Evolutionary conservation across 2,329 filamentous ascomycete genomes (phyloP).

Genomic region (Fusarium continuum): DNA sequence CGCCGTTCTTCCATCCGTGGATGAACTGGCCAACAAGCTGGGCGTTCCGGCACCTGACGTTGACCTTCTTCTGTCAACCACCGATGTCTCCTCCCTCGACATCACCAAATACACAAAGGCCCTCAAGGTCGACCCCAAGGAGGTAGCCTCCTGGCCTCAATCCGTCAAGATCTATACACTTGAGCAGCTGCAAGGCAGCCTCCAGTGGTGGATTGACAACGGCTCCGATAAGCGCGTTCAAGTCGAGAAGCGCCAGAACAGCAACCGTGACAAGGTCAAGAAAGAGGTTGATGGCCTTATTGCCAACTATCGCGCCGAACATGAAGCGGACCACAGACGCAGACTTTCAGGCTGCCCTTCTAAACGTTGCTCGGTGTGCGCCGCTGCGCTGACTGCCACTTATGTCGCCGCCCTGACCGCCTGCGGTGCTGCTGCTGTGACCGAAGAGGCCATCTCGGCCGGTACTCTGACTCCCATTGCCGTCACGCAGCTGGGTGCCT

Average conservation of each 20-base stretch:
- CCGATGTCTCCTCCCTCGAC: background rate
- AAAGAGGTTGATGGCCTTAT: background rate
- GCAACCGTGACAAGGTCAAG: slow-evolving; percentile 1
- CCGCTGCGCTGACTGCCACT: background rate
- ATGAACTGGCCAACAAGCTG: background rate
- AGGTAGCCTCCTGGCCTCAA: background rate
- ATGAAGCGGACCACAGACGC: background rate
- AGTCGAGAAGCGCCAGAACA: no score
- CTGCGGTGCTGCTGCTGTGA: background rate
- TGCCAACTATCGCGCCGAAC: background rate
- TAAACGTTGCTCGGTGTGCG: slow-evolving; percentile 1
- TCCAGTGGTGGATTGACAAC: background rate
- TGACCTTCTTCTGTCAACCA: background rate
- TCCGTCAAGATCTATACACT: background rate
- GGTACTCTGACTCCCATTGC: background rate
- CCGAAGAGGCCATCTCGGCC: background rate
- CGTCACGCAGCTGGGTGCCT: background rate
- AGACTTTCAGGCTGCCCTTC: background rate
- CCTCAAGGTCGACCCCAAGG: background rate
- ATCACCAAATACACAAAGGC: slow-evolving; percentile 4
- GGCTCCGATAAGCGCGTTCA: background rate
- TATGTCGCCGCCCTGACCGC: background rate
- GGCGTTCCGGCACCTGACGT: background rate
- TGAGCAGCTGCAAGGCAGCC: background rate
- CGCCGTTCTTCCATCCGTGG: background rate